Evolutionary conservation across 768 basidiomycete genomes (phyloP), one percentile per base, ranked within the genome.

Genomic region (Holtermannia corniformis): DNA sequence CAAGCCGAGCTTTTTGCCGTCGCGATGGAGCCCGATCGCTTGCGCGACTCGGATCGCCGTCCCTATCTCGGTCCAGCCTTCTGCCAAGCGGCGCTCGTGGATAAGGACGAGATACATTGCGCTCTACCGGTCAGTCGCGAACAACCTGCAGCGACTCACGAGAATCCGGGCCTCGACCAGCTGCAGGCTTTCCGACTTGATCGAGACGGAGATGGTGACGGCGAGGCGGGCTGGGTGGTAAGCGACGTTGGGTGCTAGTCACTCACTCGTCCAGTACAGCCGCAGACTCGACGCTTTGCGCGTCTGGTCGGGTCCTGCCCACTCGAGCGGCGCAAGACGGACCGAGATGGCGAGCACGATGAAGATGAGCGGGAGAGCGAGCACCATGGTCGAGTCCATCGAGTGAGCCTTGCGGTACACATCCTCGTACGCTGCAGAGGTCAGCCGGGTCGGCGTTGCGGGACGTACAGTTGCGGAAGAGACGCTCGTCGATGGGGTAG

Each of bases 11-110:
- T 80, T 81, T 3, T 81, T 80, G 11, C 85, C 86, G 71, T 95
- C 90, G 48, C 91, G 80, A 72, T 93, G 90, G 41, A 95, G 74
- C 13, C 90, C 90, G 25, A 95, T 79, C 3, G 91, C 89, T 65
- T 92, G 88, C 5, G 88, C 90, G 32, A 87, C 91, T 52, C 88
- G 76, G 7, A 95, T 84, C 45, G 87, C 88, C 7, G 90, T 87
- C 43, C 90, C 90, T 23, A 95, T 76, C 63, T 92, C 88, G 68
- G 86, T 87, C 88, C 91, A 95, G 62, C 89, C 89, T 74, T 92
- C 91, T 12, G 89, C 90, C 49, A 92, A 86, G 46, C 70, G 63
- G 37, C 70, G 51, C 46, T 72, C 70, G 47, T 72, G 70, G 40
- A 72, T 69, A 49, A 72, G 49, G 13, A 79, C 75, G 47, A 81